Percentiles rank a stretch among this genome's conserved stretches.
Conservation (phyloP, 306 rosid genomes). For the Prunus dulcis region DNA sequence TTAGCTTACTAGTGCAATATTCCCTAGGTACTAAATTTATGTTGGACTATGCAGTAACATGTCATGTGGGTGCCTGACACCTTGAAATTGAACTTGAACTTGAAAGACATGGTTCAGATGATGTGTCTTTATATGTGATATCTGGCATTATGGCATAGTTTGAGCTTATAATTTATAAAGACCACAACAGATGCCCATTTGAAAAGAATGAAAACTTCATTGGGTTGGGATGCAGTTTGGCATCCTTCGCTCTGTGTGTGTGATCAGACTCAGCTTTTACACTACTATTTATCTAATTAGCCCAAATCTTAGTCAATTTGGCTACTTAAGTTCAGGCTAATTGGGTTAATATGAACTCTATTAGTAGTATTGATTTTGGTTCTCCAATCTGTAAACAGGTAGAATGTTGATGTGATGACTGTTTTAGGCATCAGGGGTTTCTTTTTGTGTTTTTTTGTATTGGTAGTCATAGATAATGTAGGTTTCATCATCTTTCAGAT, state of each 20-base stretch:
- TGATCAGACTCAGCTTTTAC: background rate
- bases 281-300: background rate
- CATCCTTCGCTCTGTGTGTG: background rate
- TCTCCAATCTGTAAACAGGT: background rate
- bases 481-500: conserved; percentile 39
- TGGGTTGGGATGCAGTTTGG: background rate
- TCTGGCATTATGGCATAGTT: background rate
- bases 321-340: background rate
- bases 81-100: background rate
- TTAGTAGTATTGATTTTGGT: background rate
- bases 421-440: background rate
- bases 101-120: background rate
- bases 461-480: background rate
- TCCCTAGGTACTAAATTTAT: background rate
- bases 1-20: background rate
- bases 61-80: background rate
- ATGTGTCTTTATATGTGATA: background rate
- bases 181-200: background rate
- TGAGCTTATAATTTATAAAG: background rate
- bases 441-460: background rate
- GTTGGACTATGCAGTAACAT: background rate
- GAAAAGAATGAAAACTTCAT: background rate
- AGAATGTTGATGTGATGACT: background rate
- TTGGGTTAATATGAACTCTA: background rate
- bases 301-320: background rate